These are phyloP conservation scores for Ceratobasidium sp. DNA, from an alignment of 1,284 basidiomycete species.

Conservation along the genomic window DNA sequence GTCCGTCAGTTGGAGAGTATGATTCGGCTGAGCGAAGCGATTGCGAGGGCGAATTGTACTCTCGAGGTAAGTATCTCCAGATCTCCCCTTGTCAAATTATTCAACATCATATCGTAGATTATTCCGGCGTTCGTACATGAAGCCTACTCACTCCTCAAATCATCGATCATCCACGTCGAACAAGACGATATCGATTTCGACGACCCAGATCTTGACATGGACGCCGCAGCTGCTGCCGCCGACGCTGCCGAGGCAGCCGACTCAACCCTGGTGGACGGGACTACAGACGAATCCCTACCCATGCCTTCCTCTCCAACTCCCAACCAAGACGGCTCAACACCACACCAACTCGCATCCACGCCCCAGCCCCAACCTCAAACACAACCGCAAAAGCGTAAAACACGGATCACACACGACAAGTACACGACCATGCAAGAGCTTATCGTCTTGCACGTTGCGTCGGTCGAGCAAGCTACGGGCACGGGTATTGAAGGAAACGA, in stretches of 20 bases:
- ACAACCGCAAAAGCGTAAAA: slow-evolving; percentile 69
- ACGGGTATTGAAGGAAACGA: slow-evolving; percentile 88
- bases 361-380: slow-evolving; percentile 52
- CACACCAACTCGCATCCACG: too few species aligned
- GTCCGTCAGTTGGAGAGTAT: slow-evolving; percentile 70
- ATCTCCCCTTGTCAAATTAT: background rate
- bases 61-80: slow-evolving; percentile 68
- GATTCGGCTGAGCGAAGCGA: slow-evolving; percentile 69
- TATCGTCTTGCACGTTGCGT: slow-evolving; percentile 84
- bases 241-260: slow-evolving; percentile 53
- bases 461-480: slow-evolving; percentile 80
- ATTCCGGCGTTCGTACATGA: slow-evolving; percentile 94
- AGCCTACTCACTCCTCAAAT: slow-evolving; percentile 91
- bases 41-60: slow-evolving; percentile 96
- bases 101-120: slow-evolving; percentile 65
- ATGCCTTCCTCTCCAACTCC: too few species aligned
- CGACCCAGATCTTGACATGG: slow-evolving; percentile 70
- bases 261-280: slow-evolving; percentile 23
- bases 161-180: slow-evolving; percentile 99
- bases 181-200: slow-evolving; percentile 99
- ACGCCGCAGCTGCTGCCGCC: slow-evolving; percentile 56
- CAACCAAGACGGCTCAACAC: too few species aligned
- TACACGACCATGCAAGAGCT: slow-evolving; percentile 92
- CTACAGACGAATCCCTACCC: too few species aligned
- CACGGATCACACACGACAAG: slow-evolving; percentile 95